Percentiles rank a stretch among this genome's conserved stretches.
Conservation (phyloP, 352 stramenopile species). For the Thraustochytrium striatum region DNA sequence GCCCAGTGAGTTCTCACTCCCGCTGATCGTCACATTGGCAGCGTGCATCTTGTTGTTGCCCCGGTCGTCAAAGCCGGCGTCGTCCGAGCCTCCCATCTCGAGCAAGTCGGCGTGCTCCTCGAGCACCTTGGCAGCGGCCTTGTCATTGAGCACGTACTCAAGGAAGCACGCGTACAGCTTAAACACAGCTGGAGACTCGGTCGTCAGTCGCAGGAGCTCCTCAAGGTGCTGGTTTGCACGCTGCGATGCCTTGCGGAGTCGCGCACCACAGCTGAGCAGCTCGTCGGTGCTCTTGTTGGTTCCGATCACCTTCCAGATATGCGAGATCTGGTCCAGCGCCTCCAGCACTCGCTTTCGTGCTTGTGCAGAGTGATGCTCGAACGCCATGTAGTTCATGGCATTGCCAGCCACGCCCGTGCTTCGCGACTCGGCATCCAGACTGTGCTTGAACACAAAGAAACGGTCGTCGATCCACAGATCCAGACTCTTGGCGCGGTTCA, state of each 20-base stretch:
- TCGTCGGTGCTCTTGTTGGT: neutral
- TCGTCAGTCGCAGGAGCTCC: slow-evolving; percentile 34
- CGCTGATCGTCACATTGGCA: slow-evolving; percentile 11
- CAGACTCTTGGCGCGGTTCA: slow-evolving; percentile 8
- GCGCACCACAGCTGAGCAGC: neutral
- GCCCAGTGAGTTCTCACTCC: slow-evolving; percentile 8
- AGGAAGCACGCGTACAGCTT: slow-evolving; percentile 27
- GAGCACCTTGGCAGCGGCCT: neutral
- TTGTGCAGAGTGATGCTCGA: slow-evolving; percentile 28
- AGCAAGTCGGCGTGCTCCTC: slow-evolving; percentile 7
- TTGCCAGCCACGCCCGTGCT: slow-evolving; percentile 1
- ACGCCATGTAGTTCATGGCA: slow-evolving; percentile 40
- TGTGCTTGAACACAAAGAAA: slow-evolving; percentile 31
- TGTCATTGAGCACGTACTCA: slow-evolving; percentile 35
- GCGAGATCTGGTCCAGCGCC: slow-evolving; percentile 12
- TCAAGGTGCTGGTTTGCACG: slow-evolving; percentile 24
- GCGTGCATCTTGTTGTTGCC: slow-evolving; percentile 15
- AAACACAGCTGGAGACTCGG: neutral
- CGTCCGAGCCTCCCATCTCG: too few species aligned
- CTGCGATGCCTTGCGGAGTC: neutral
- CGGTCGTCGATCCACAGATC: slow-evolving; percentile 24
- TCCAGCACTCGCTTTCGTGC: slow-evolving; percentile 1
- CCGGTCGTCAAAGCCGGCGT: too few species aligned
- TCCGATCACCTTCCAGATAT: too few species aligned
- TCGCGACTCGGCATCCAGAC: neutral